Evolutionary conservation across 1,284 basidiomycete species (phyloP), one percentile per base, ranked within the genome.

Genomic region (Malassezia japonica): DNA sequence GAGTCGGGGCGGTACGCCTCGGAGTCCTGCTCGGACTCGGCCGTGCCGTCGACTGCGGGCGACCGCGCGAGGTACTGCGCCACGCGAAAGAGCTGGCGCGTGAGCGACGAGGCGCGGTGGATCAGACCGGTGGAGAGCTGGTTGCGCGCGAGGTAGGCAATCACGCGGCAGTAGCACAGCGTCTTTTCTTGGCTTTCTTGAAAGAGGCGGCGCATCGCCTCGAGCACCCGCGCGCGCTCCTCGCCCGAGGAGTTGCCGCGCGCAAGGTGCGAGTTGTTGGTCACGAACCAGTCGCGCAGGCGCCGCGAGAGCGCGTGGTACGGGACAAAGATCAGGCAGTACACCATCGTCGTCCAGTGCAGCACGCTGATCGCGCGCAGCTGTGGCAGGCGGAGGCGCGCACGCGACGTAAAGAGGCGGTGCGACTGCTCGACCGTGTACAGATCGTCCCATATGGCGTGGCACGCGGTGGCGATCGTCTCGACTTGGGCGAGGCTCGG

Each of bases 31-130:
- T 16, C 32, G 13, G 7, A 10, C 35, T 4, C 6, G 23, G 12
- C 36, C 18, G 25, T 28, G 12, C 33, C 21, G 3, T 25, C 24
- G 21, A 45, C 28, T 1, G 51, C 35, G 18, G 20, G 7, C 23
- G 50, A 41, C n/a, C 55, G 47, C n/a, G 56, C 49, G 5, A 63
- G 35, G 27, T 48, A 50, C 39, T 60, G 53, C 13, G 61, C 50
- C 0, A 62, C 47, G 16, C 50, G 50, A 31, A 57, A 54, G 21
- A 61, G 32, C 21, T 54, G 50, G 7, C 51, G 46, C 8, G 36
- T 48, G 15, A 45, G n/a, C 4, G 39, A 21, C 27, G 51, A 27
- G 15, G 34, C 46, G 23, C 46, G 47, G 40, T 21, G 24, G 18
- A 54, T 6, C 15, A 44, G 28, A 3, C 36, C 39, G 10, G 46